These are phyloP conservation scores for Xylaria bambusicola DNA, from an alignment of 495 filamentous ascomycete genomes.

Conservation along the genomic window DNA sequence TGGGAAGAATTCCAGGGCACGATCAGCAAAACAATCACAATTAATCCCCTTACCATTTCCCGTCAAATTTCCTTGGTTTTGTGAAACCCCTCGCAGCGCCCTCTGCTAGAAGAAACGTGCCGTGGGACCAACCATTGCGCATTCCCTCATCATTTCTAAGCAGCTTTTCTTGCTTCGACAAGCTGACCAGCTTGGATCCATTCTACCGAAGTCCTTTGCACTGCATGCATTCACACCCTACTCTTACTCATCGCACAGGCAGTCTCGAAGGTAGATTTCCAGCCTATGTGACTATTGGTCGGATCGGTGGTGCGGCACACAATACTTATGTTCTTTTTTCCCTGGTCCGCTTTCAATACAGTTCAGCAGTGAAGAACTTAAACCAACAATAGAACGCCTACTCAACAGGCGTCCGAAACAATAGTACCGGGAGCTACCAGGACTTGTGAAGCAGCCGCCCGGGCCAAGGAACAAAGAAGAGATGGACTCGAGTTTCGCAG, in stretches of 20 bases:
- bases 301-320: not conserved
- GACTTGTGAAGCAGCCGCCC: slow-evolving; percentile 3
- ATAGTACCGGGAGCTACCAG: not conserved
- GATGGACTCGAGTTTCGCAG: slow-evolving; percentile 22
- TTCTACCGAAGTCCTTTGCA: not conserved
- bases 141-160: not conserved
- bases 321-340: not conserved
- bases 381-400: not conserved
- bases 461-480: slow-evolving; percentile 8
- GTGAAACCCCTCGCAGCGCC: not conserved
- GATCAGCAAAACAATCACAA: slow-evolving; percentile 11
- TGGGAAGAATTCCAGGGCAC: slow-evolving; percentile 1
- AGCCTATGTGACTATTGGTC: no score
- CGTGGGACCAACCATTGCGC: not conserved
- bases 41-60: slow-evolving; percentile 10
- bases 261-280: not conserved
- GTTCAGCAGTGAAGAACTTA: not conserved
- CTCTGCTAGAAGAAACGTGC: not conserved
- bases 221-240: not conserved
- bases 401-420: slow-evolving; percentile 6
- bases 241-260: not conserved
- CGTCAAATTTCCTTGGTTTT: not conserved
- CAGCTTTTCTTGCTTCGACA: not conserved
- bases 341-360: not conserved
- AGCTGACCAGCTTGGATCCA: not conserved